Evolutionary conservation across 1,284 basidiomycete genomes (phyloP), one percentile per base, ranked within the genome.

Genomic region (Sanghuangporus sanghuang): DNA sequence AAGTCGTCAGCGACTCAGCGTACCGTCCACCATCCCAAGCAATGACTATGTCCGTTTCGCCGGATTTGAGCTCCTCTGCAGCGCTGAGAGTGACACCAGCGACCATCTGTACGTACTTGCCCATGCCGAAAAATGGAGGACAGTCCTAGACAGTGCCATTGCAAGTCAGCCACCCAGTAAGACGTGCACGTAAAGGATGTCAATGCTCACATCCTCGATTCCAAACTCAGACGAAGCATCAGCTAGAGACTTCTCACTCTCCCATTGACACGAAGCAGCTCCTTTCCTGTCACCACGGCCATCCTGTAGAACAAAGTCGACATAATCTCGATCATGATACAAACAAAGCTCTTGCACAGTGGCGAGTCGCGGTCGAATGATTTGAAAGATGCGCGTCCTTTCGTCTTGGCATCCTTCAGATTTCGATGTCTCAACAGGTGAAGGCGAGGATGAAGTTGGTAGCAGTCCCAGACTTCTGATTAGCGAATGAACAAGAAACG

Each of bases 21-120:
- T 71, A 87, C 82, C 90, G 83, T 54, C 93, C 92, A 7, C 92
- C 92, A 67, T 92, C 91, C 92, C 92, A 97, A 69, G 84, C 87
- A 39, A 98, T 85, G 0, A 87, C 85, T 11, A 91, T 76, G 40
- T 90, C 82, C 2, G 82, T 80, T 1, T 75, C 62, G n/a, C 78
- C 78, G 1, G 81, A 74, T 8, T 80, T 78, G 5, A 97, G 77
- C 2, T 82, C 77, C 8, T 83, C 79, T 3, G 86, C 89, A 0
- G 90, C 93, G 2, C 85, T 85, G 21, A 92, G 77, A 0, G 92
- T 85, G 0, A 90, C 90, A 0, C 93, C 93, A 0, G 89, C 92
- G 0, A 96, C 79, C 6, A 88, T 76, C 2, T 76, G 76, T 2
- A 90, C 85, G 69, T 97, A 96, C 1, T 82, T 78, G 0, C 81